Base-by-base conservation (phyloP, 192 early-diverging fungal genomes). In the Coemansia sp. region DNA sequence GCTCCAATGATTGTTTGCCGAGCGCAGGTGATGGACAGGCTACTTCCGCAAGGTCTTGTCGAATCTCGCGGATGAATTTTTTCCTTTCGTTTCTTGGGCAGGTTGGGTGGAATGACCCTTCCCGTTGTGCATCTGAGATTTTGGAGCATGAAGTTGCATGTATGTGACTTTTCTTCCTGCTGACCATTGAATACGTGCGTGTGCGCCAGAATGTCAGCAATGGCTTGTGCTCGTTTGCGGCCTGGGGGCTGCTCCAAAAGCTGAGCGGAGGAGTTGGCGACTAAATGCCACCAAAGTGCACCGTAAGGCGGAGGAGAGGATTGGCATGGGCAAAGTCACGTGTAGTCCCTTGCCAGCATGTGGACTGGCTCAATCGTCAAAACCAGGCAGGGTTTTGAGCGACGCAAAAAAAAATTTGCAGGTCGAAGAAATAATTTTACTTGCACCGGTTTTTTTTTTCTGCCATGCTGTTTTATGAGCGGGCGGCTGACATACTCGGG, bases 401-500 rank as follows among this genome's bases (percentile, higher is more conserved):
- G 8, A 26, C 11, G 48, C 21, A 9, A 26, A 47, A 21, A 21
- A 31, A 31, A 31, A 2, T 38, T 38, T 38, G 37, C 7, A 38
- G 37, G 37, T 10, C 31, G n/a, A n/a, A 31, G 31, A 31, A 4
- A 31, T 13, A 38, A 38, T 38, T 38, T 38, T 31, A 10, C 11
- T 13, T 13, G 11, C 37, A 38, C 37, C 37, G 10, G 35, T 34
- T 37, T 5, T 3, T n/a, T 25, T 34, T 61, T 43, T 14, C 26
- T n/a, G 23, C 16, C 5, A 75, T 69, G 63, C 34, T 20, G 43
- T 83, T 92, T 63, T 93, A 93, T 72, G 83, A 87, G 42, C 87
- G 85, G 39, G 94, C 90, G 21, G 91, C 83, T n/a, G 84, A 84
- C 37, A 92, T 95, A 14, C 77, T 96, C 35, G 86, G 86, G 63